Conservation (phyloP, 2,329 filamentous ascomycete species). For the Cladosporium cucumerinum region DNA sequence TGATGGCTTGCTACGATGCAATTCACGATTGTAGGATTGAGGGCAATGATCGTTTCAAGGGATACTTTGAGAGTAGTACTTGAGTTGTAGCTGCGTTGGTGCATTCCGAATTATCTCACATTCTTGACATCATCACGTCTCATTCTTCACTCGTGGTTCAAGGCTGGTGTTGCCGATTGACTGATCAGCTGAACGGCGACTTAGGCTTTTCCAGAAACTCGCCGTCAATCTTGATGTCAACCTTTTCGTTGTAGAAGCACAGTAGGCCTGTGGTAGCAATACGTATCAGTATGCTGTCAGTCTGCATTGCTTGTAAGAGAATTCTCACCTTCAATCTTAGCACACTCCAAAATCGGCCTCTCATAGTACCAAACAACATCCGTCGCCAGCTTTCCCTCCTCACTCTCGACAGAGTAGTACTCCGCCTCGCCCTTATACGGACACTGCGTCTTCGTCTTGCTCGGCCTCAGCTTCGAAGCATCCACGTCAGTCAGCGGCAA, state of each 20-base stretch:
- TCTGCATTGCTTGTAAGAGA: background rate
- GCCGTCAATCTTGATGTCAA: conserved; percentile 57
- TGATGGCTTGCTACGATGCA: conserved; percentile 76
- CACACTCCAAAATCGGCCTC: conserved; percentile 56
- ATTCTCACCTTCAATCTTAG: conserved; percentile 48
- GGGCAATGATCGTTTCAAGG: conserved; percentile 62
- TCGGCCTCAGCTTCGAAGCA: conserved; percentile 46
- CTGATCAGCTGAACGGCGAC: conserved; percentile 27
- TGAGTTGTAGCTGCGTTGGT: background rate
- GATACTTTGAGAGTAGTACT: conserved; percentile 56
- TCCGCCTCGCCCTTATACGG: conserved; percentile 66
- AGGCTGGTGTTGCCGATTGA: background rate
- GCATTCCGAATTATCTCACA: background rate
- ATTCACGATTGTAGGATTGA: conserved; percentile 65
- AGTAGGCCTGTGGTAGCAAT: conserved; percentile 19
- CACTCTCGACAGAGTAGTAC: conserved; percentile 56
- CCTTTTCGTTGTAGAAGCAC: conserved; percentile 68
- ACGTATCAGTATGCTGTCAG: background rate
- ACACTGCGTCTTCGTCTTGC: conserved; percentile 55
- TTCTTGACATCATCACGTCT: background rate
- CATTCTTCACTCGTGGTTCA: background rate
- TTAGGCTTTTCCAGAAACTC: conserved; percentile 31
- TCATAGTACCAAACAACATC: conserved; percentile 63
- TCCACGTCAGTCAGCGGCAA: conserved; percentile 53
- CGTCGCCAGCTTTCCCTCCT: conserved; percentile 33